Evolutionary conservation across 2,329 filamentous ascomycete species (phyloP), one percentile per base, ranked within the genome.

Genomic region (Furcasterigmium sp.): DNA sequence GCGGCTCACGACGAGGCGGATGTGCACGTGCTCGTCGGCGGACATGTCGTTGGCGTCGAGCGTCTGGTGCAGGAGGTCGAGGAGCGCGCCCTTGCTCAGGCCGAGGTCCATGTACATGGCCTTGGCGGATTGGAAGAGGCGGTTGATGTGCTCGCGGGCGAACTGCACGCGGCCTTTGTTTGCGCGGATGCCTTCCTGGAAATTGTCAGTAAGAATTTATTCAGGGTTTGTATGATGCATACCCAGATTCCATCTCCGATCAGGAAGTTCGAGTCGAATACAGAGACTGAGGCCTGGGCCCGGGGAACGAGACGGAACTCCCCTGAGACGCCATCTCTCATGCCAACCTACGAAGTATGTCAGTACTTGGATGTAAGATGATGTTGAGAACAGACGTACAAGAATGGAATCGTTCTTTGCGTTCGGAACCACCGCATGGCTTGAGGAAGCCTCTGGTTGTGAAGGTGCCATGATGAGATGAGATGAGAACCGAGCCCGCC

Each of bases 51-150:
- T 58, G 30, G 52, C 51, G 37, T 58, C 55, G 3, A 58, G 21
- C 1, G 56, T 58, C 8, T 49, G 38, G 36, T 58, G 55, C 4
- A 58, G 45, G 2, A 55, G 45, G 7, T 32, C 41, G 1, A 58
- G 39, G 4, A 59, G 50, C 1, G 51, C 53, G n/a, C 47, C 46
- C 26, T 57, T 57, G 3, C 47, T 48, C 9, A 59, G 42, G 2
- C 56, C 56, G 9, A 59, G 37, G 21, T 58, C 54, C 56, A 58
- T 58, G 29, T 48, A 50, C 56, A 58, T 58, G 18, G 56, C 56
- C 19, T 57, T 57, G 19, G 56, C 56, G 3, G 54, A 50, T 15
- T 59, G 56, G 39, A 56, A 59, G 1, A 59, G 48, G 1, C 56
- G 50, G 42, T 56, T 47, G 34, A 59, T 50, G 40, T 59, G 56